phyloP scores from a whole-genome alignment of 345 rosid species.

The Populus ilicifolia region DNA sequence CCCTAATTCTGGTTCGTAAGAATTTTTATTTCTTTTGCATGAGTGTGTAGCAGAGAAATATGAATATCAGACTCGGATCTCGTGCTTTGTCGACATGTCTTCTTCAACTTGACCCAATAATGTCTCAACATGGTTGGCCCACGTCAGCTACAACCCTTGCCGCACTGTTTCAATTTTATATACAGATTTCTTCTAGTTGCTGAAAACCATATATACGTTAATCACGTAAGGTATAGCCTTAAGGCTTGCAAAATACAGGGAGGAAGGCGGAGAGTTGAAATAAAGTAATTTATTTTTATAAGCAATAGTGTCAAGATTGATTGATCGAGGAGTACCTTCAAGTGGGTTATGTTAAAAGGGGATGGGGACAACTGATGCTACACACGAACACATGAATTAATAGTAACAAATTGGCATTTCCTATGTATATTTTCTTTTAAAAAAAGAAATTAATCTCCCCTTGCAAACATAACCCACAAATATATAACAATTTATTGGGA shows the following conservation, averaged over 20 bases:
- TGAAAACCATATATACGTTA: neutral
- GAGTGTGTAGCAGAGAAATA: neutral
- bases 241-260: neutral
- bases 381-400: conserved; percentile 10
- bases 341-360: neutral
- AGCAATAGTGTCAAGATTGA: neutral
- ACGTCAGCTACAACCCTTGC: neutral
- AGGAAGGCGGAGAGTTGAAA: neutral
- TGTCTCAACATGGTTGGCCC: neutral
- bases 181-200: neutral
- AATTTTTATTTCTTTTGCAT: neutral
- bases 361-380: conserved; percentile 18
- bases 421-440: too few species aligned
- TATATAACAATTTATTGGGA: neutral
- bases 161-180: neutral
- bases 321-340: neutral
- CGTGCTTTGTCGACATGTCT: conserved; percentile 22
- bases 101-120: conserved; percentile 17
- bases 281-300: neutral
- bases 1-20: neutral
- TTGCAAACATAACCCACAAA: neutral
- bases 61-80: neutral
- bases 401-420: neutral
- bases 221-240: neutral
- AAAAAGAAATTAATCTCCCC: neutral